Base-by-base conservation (phyloP, 306 rosid species). In the Prunus mira region DNA sequence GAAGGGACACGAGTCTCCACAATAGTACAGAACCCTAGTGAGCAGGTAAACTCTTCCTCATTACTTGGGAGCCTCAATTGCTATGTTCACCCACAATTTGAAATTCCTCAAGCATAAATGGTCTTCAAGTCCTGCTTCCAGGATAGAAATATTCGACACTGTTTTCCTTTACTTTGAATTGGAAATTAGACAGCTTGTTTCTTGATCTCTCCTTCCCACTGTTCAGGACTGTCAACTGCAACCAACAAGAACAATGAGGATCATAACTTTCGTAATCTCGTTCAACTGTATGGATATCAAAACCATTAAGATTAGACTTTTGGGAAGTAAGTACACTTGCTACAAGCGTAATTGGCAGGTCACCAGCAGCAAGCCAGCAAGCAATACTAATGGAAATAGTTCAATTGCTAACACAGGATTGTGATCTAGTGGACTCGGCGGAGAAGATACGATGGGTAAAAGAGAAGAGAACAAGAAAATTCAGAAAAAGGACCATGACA, bases 111-210 rank as follows among this genome's bases (percentile, higher is more conserved):
- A 6, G 38, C 14, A 5, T 67, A 60, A 34, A 43, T 18, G 74
- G 28, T 61, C 81, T 55, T 79, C 79, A 85, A 76, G 84, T 55
- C 77, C 78, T 86, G 84, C 93, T 90, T 70, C 99, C 99, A 14
- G 99, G 93, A 84, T 77, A 90, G 77, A 95, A 95, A 73, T 84
- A 95, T 38, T 89, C 97, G 1, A 87, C 65, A 78, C 86, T 57
- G 54, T 84, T 95, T 83, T 95, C 97, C 85, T 88, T 95, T 73
- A 90, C 76, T 82, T 79, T 87, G 90, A 87, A 95, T 52, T 95
- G 99, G 71, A 95, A 90, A 65, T 86, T 90, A 47, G 41, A 71
- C 43, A 81, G 38, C 81, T 70, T 88, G 74, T 83, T 58, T 34
- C 87, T 81, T 5, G 85, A 83, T 66, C 81, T 76, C 63, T 79